These are phyloP conservation scores for Berkeleyomyces basicola DNA, from an alignment of 2,329 filamentous ascomycete species.

Conservation along the genomic window DNA sequence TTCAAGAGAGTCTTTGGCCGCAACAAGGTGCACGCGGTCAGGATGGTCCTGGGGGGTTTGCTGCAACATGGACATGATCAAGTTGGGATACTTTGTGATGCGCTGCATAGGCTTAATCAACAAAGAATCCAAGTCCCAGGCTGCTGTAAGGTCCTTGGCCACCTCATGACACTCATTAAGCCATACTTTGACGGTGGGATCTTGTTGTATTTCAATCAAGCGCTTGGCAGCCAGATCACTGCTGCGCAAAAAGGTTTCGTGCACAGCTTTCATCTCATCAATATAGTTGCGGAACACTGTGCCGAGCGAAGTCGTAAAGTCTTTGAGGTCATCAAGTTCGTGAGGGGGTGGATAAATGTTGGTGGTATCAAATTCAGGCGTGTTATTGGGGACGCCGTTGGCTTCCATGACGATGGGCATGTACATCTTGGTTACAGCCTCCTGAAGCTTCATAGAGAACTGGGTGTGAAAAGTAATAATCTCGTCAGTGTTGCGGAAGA, in stretches of 20 bases:
- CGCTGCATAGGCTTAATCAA: conserved; percentile 94
- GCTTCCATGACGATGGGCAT: conserved; percentile 28
- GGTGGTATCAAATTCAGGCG: conserved; percentile 27
- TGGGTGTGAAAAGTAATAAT: conserved; percentile 71
- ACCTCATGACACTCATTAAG: conserved; percentile 83
- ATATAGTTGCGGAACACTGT: conserved; percentile 39
- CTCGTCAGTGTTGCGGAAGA: conserved; percentile 88
- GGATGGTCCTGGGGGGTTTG: conserved; percentile 71
- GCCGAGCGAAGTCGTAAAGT: conserved; percentile 36
- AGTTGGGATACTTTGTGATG: conserved; percentile 80
- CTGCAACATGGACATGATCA: conserved; percentile 65
- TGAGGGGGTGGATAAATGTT: conserved; percentile 22
- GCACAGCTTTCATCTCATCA: conserved; percentile 41
- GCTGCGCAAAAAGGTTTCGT: conserved; percentile 46
- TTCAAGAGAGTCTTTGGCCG: conserved; percentile 37
- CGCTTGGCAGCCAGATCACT: conserved; percentile 46
- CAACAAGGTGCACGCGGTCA: conserved; percentile 49
- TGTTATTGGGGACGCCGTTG: conserved; percentile 23
- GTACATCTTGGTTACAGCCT: conserved; percentile 65
- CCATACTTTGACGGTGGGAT: conserved; percentile 60
- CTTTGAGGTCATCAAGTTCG: conserved; percentile 34
- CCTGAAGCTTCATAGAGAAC: conserved; percentile 67
- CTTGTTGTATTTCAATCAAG: conserved; percentile 45
- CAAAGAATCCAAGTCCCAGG: conserved; percentile 92
- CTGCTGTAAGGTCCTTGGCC: conserved; percentile 77